phyloP scores from a whole-genome alignment of 352 stramenopile species.

The Globisporangium solare region DNA sequence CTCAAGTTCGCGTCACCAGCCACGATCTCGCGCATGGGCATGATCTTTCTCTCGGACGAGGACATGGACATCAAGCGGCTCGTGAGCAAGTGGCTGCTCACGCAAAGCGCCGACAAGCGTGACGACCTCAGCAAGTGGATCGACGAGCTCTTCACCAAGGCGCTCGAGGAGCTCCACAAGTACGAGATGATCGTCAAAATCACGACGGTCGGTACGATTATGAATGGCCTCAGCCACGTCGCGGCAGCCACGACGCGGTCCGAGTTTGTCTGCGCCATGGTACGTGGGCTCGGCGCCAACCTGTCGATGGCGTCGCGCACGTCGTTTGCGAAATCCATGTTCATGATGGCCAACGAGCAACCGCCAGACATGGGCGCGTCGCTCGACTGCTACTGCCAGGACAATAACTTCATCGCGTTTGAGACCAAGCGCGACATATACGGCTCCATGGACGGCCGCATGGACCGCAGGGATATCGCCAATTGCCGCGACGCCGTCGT shows the following conservation, averaged over 20 bases:
- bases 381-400: constrained; percentile 88
- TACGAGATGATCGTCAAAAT: constrained; percentile 89
- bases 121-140: constrained; percentile 82
- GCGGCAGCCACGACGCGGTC: constrained; percentile 54
- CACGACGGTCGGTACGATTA: constrained; percentile 91
- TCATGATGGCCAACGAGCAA: constrained; percentile 90
- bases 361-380: constrained; percentile 83
- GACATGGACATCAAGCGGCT: constrained; percentile 75
- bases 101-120: constrained; percentile 38
- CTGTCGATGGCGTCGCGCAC: constrained; percentile 64
- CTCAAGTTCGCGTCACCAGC: constrained; percentile 92
- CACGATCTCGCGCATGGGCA: constrained; percentile 96
- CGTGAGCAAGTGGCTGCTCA: constrained; percentile 80
- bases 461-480: constrained; percentile 46
- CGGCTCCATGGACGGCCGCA: constrained; percentile 56
- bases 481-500: constrained; percentile 48
- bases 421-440: constrained; percentile 82
- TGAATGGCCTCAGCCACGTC: constrained; percentile 91
- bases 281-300: constrained; percentile 92
- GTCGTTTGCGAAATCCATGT: constrained; percentile 88
- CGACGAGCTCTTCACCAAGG: constrained; percentile 90
- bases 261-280: constrained; percentile 90
- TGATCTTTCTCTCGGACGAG: constrained; percentile 96
- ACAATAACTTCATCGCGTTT: constrained; percentile 59
- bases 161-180: constrained; percentile 83